Evolutionary conservation across 2,329 filamentous ascomycete genomes (phyloP), one percentile per base, ranked within the genome.

Genomic region (Neonectria faginata): DNA sequence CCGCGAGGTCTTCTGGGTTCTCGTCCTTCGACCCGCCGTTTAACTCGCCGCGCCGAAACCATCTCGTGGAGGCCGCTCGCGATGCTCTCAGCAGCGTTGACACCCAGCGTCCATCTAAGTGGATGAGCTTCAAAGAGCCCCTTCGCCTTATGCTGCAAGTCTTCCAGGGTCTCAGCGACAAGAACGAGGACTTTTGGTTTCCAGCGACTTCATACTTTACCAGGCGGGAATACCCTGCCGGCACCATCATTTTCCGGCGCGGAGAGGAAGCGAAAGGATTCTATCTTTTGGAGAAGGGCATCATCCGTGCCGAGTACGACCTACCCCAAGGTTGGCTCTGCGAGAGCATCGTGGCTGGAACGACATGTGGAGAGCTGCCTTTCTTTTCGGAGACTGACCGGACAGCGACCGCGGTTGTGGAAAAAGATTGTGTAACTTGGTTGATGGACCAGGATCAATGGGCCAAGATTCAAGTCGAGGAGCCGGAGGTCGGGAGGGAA

Each of bases 111-210:
- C 82, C 87, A 20, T 84, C 87, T 2, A 91, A 89, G 74, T 98
- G 94, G 92, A 89, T 91, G 73, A 89, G 89, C 70, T 97, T 97
- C 78, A 92, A 92, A 69, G 94, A 97, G 76, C 96, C 96, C 0
- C 87, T 98, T 8, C 92, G 93, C 1, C 88, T 99, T 51, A 93
- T 99, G 78, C 86, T 99, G 25, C 95, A 97, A 77, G 93, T 96
- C n/a, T 98, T 99, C 81, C 91, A 96, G 75, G 92, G 93, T 48
- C 83, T 97, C 12, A 97, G 92, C 56, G 84, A 89, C 57, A 89
- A 92, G 77, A 96, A 95, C 74, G 94, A 97, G 78, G 94, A 97
- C 78, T 98, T 98, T 77, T 99, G 96, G 96, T 95, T 94, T 79
- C 88, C 88, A 1, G 90, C 90, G 0, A 88, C 88, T 5, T 83